Evolutionary conservation across 2,329 filamentous ascomycete genomes (phyloP).

Genomic region (Cladosporium sp.): DNA sequence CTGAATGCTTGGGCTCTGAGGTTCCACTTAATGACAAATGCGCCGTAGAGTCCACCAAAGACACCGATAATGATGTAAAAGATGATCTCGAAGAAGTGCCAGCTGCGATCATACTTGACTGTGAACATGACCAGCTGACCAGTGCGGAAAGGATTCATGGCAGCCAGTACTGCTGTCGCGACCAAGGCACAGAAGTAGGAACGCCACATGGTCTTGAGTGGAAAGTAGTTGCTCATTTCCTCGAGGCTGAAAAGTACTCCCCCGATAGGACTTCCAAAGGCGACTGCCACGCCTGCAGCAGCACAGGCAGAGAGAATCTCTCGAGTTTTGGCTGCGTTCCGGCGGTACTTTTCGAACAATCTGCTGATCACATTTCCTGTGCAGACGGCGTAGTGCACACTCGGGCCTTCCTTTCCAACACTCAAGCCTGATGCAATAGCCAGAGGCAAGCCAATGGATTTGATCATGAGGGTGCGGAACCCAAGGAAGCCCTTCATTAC

Average conservation of each 20-base stretch:
- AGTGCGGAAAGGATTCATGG: conserved; percentile 96
- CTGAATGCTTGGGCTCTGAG: conserved; percentile 84
- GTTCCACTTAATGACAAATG: conserved; percentile 98
- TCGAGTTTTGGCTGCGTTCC: conserved; percentile 87
- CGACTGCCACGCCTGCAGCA: conserved; percentile 90
- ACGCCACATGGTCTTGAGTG: conserved; percentile 94
- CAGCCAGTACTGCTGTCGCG: conserved; percentile 84
- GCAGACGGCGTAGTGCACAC: conserved; percentile 98
- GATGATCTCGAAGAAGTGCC: conserved; percentile 95
- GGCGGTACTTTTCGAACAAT: conserved; percentile 86
- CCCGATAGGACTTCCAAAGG: conserved; percentile 95
- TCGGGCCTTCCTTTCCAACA: conserved; percentile 94
- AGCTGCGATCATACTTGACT: conserved; percentile 88
- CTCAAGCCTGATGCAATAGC: conserved; percentile 92
- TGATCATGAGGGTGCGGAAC: conserved; percentile 86
- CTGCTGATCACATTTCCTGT: conserved; percentile 94
- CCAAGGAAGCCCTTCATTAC: conserved; percentile 98
- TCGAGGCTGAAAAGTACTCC: conserved; percentile 95
- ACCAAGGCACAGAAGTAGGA: conserved; percentile 98
- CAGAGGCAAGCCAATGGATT: conserved; percentile 83
- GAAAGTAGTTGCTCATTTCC: conserved; percentile 96
- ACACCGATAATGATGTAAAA: conserved; percentile 90
- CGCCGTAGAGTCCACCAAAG: conserved; percentile 92
- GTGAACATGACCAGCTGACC: conserved; percentile 99
- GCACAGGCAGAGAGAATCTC: conserved; percentile 94